Base-by-base conservation (phyloP, 352 stramenopile genomes). In the Achlya hypogyna region DNA sequence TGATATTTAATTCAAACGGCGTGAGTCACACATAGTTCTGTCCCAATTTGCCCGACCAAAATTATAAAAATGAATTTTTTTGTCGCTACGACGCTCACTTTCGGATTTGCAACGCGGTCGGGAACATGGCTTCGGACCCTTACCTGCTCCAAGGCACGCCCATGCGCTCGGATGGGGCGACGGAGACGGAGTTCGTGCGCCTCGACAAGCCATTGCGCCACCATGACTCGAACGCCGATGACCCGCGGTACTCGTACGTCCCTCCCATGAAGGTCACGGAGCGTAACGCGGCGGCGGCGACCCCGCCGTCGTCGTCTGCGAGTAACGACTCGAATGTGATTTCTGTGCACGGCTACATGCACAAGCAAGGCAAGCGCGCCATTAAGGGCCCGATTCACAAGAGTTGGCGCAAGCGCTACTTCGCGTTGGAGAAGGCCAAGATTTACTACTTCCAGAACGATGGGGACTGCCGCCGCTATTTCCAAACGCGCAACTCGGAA, bases 381-480 rank as follows among this genome's bases (percentile, higher is more conserved):
- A 88, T 94, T 69, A 94, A 92, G 74, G 86, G 86, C 0, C 86
- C 86, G 23, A 87, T 94, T 65, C 83, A 92, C 76, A 94, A 94
- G 74, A 86, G 74, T 35, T 94, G 86, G 86, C 91, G 91, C 66
- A 81, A 82, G 25, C 86, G 86, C 22, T 94, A 93, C 74, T 94
- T 94, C 68, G 81, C 86, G 25, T 71, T 94, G 0, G 86, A 94
- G 66, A 90, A 87, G 69, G 79, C 83, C 72, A 92, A 92, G 77
- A 91, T 94, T 70, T 94, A 87, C 75, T 94, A 94, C 72, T 94
- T 94, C 74, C 84, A 92, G 70, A 88, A 75, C 56, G 83, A 94
- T 53, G 53, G 91, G 16, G 86, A 94, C 62, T 94, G 86, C 68
- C 83, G 86, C 5, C 83, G 91, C 72, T 94, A 92, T 73, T 94